A percentile compares a stretch with the other conserved stretches of the same genome.
Conservation (phyloP, 306 rosid species). For the Albizia julibrissin region DNA sequence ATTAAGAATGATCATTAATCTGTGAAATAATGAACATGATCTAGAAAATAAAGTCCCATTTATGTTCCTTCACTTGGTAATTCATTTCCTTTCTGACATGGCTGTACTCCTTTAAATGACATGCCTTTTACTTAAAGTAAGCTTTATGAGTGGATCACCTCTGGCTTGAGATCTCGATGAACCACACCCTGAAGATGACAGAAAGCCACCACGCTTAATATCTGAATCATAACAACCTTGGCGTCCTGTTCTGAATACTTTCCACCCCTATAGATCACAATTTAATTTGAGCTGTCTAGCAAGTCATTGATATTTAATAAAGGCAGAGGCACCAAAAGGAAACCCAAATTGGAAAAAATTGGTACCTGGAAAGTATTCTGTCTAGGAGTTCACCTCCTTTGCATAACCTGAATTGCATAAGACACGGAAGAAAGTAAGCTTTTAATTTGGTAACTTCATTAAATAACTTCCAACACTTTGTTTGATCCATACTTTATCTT, state of each 20-base stretch:
- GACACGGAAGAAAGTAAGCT: slow-evolving; percentile 1
- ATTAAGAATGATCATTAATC: not conserved
- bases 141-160: slow-evolving; percentile 43
- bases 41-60: not conserved
- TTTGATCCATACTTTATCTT: not conserved
- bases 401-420: slow-evolving; percentile 52
- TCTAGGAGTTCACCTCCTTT: slow-evolving; percentile 68
- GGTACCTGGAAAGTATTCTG: slow-evolving; percentile 62
- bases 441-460: not conserved
- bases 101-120: not conserved
- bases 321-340: not conserved
- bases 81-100: not conserved
- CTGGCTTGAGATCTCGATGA: slow-evolving; percentile 66
- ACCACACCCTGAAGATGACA: slow-evolving; percentile 48
- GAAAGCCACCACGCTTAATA: slow-evolving; percentile 40
- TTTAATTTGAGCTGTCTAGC: slow-evolving; percentile 15
- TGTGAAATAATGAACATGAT: not conserved
- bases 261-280: slow-evolving; percentile 53
- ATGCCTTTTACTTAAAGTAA: not conserved
- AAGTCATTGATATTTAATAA: not conserved
- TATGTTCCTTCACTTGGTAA: not conserved
- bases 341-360: not conserved
- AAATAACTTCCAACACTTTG: not conserved
- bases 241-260: slow-evolving; percentile 45
- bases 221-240: slow-evolving; percentile 40